phyloP scores from a whole-genome alignment of 371 early-diverging fungal species.

The Catenaria anguillulae region DNA sequence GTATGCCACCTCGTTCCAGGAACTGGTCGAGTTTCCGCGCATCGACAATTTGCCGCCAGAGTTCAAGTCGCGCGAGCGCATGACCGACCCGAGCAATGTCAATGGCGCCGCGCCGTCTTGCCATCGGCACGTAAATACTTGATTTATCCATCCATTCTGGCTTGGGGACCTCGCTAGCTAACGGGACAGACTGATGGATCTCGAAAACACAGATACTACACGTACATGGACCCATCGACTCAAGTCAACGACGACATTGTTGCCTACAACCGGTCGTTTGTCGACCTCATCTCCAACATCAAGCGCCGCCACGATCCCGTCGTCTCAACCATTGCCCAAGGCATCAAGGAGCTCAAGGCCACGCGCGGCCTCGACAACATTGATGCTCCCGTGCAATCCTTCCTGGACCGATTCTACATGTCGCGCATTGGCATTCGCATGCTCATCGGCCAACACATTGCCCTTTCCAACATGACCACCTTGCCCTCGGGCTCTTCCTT shows the following conservation, averaged over 20 bases:
- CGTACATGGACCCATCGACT: conserved; percentile 16
- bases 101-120: background rate
- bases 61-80: conserved; percentile 8
- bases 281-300: conserved; percentile 68
- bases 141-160: no score
- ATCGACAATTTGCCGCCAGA: conserved; percentile 32
- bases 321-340: conserved; percentile 84
- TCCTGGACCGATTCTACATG: conserved; percentile 94
- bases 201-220: conserved; percentile 2
- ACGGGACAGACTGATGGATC: no score
- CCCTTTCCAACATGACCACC: conserved; percentile 42
- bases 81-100: background rate
- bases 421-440: conserved; percentile 94
- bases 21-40: conserved; percentile 53
- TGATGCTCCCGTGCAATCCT: conserved; percentile 73
- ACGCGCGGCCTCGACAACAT: conserved; percentile 36
- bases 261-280: conserved; percentile 66
- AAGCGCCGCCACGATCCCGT: conserved; percentile 89
- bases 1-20: conserved; percentile 88
- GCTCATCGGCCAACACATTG: conserved; percentile 57
- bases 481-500: conserved; percentile 20
- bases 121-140: no score
- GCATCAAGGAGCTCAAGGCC: conserved; percentile 82
- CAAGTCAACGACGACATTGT: conserved; percentile 54
- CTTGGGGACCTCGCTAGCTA: no score